Base-by-base conservation (phyloP, 1,284 basidiomycete species). In the Trametes sp. region DNA sequence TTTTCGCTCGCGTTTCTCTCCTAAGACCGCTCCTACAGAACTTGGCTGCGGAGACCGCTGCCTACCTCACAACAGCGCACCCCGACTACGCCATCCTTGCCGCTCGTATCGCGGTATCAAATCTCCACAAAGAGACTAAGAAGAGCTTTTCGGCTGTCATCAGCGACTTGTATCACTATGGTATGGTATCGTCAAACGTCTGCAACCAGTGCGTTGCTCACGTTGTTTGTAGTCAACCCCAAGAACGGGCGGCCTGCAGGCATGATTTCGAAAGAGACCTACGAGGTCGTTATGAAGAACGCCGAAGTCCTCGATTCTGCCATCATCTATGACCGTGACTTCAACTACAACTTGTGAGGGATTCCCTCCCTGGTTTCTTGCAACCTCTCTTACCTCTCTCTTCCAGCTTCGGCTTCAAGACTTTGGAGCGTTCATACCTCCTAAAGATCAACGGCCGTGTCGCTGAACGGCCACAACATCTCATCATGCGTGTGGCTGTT, bases 401-500 rank as follows among this genome's bases (percentile, higher is more conserved):
- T 63, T 58, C 4, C 73, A 96, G 94, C 80, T 99, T 99, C 73
- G 97, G 97, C 28, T 99, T 99, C 88, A 99, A 99, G 81, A 99
- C 98, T 1, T 89, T 99, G 35, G 98, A 99, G 81, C 92, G 98
- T 41, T 98, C 97, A 4, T 99, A 99, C 79, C 87, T 99, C 9
- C 89, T 99, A 53, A 90, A 95, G 64, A 91, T 98, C 80, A 88
- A 98, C 76, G 95, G 95, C 61, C 94, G 94, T 72, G 94, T 98
- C 52, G 97, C 96, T 52, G 98, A 99, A 79, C 89, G 98, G 55
- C 98, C 98, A 35, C 97, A 99, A 75, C 98, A 99, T 80, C 95
- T 99, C 90, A 92, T 99, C 74, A 99, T 99, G 98, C 96, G 97
- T 79, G 98, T 99, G 58, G 94, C 97, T 51, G 94, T 99, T 54